Evolutionary conservation across 805 yeast species (phyloP).

Genomic region (Pichia manshurica): DNA sequence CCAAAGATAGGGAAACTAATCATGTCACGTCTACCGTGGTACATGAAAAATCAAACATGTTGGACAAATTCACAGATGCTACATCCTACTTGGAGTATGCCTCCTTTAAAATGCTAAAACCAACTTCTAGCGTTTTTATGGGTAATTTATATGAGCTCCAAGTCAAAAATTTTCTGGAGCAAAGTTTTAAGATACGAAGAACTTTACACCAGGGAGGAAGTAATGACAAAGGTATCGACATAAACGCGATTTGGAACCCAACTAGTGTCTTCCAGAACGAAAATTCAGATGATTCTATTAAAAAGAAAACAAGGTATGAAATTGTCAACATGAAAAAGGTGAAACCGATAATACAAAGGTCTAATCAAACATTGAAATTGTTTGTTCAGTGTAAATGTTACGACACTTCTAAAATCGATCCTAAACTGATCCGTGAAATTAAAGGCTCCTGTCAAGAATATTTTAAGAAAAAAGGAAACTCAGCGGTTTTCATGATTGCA

Average conservation of each 20-base stretch:
- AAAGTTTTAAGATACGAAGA: conserved; percentile 33
- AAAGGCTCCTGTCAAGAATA: conserved; percentile 41
- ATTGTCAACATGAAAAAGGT: conserved; percentile 24
- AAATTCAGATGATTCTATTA: neutral
- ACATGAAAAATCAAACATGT: neutral
- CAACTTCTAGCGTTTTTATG: conserved; percentile 43
- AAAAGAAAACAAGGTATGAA: conserved; percentile 12
- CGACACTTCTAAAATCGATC: conserved; percentile 35
- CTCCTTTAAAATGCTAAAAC: conserved; percentile 32
- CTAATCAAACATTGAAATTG: conserved; percentile 31
- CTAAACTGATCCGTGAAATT: conserved; percentile 46
- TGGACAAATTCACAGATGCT: conserved; percentile 17
- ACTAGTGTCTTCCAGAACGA: conserved; percentile 18
- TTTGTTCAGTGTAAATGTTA: conserved; percentile 55
- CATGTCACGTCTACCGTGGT: neutral
- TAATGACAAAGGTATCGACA: conserved; percentile 52
- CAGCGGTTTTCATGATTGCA: conserved; percentile 36
- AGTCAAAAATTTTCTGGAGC: conserved; percentile 35
- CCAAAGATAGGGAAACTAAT: neutral
- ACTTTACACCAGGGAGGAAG: conserved; percentile 48
- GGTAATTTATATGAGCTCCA: conserved; percentile 54
- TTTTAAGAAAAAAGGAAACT: conserved; percentile 6
- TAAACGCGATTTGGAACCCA: conserved; percentile 47
- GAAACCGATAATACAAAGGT: conserved; percentile 23
- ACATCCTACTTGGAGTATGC: conserved; percentile 31